Evolutionary conservation across 257 asterid genomes (phyloP).

Genomic region (Salvia hispanica): DNA sequence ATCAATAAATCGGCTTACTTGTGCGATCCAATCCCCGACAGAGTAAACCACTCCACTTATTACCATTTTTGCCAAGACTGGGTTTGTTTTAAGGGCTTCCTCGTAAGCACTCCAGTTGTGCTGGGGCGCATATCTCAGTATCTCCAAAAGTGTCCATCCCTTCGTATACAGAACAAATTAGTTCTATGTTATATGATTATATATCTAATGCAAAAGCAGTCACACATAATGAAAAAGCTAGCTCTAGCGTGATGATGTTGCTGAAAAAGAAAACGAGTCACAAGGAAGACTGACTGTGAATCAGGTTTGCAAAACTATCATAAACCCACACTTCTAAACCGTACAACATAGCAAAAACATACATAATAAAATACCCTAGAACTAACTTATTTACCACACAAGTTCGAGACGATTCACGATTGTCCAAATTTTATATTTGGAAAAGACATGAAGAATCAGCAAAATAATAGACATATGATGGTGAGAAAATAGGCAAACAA

Average conservation of each 20-base stretch:
- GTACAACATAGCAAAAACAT: background rate
- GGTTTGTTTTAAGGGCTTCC: constrained; percentile 79
- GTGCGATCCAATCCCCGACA: constrained; percentile 88
- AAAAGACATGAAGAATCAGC: constrained; percentile 2
- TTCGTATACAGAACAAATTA: constrained; percentile 33
- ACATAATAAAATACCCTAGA: background rate
- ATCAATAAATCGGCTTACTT: constrained; percentile 48
- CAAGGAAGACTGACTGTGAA: background rate
- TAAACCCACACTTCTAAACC: no score
- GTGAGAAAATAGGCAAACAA: constrained; percentile 3
- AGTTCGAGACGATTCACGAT: background rate
- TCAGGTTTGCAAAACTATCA: no score
- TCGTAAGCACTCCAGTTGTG: constrained; percentile 91
- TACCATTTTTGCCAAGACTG: constrained; percentile 80
- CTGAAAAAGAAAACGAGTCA: background rate
- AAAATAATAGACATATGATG: background rate
- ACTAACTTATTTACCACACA: background rate
- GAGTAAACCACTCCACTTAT: constrained; percentile 90
- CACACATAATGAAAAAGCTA: background rate
- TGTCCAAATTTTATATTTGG: background rate
- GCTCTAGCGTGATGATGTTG: background rate
- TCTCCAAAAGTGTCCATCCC: constrained; percentile 89
- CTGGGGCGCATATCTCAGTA: constrained; percentile 81
- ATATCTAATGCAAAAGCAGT: background rate
- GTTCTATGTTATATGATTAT: background rate